Conservation (phyloP, 495 filamentous ascomycete genomes). For the Evernia prunastri region DNA sequence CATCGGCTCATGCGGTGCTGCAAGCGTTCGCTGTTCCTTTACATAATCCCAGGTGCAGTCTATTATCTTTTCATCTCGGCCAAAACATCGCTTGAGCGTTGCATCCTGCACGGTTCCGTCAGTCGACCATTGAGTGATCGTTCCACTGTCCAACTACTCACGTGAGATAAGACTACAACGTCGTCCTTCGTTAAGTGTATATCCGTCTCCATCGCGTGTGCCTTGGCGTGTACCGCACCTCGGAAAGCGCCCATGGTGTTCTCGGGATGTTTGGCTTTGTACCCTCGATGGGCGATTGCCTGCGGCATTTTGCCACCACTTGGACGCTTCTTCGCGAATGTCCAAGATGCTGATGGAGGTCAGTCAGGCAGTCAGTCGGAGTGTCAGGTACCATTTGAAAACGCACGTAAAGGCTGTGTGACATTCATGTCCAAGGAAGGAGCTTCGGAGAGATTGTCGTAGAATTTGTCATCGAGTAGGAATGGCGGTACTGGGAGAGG, state of each 20-base stretch:
- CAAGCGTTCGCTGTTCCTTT: conserved; percentile 56
- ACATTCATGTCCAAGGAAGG: neutral
- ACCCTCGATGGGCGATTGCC: conserved; percentile 80
- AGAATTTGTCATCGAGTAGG: conserved; percentile 15
- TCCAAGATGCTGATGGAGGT: conserved; percentile 24
- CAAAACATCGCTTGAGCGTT: conserved; percentile 72
- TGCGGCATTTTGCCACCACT: conserved; percentile 50
- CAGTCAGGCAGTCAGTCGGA: conserved; percentile 7
- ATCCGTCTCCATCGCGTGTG: conserved; percentile 83
- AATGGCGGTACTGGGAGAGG: conserved; percentile 22
- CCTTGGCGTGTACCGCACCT: conserved; percentile 63
- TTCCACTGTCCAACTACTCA: conserved; percentile 36
- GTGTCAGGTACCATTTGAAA: too few species aligned
- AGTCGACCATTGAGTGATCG: neutral
- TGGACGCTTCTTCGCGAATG: conserved; percentile 24
- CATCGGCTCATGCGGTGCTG: conserved; percentile 63
- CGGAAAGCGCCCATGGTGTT: conserved; percentile 77
- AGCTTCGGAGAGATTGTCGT: conserved; percentile 18
- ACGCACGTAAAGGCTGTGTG: conserved; percentile 15
- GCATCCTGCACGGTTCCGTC: conserved; percentile 50
- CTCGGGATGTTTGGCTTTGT: conserved; percentile 71
- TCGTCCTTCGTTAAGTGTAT: conserved; percentile 76
- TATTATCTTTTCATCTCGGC: conserved; percentile 56
- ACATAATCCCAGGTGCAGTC: conserved; percentile 74
- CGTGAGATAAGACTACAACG: conserved; percentile 79